A percentile compares a stretch with the other conserved stretches of the same genome.
These are phyloP conservation scores for Pseudopediastrum boryanum DNA, from an alignment of 139 green algal species.

Conservation along the genomic window DNA sequence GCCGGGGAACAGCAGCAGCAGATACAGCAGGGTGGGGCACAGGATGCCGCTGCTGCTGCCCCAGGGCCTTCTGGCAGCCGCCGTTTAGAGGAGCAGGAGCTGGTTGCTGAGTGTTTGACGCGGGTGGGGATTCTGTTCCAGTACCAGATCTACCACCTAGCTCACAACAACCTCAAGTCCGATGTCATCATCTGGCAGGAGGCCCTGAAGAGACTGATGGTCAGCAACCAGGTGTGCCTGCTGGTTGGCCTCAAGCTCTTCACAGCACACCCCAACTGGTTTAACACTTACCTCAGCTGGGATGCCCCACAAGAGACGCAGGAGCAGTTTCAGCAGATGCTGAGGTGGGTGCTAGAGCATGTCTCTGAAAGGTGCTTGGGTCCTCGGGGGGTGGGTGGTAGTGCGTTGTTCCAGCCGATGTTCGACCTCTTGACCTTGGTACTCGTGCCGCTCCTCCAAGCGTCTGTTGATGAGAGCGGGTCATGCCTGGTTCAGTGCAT, in stretches of 20 bases:
- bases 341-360: too few relatives aligned
- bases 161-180: conserved; percentile 18
- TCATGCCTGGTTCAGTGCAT: too few relatives aligned
- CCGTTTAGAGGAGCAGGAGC: conserved; percentile 45
- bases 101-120: conserved; percentile 30
- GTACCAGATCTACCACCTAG: conserved; percentile 45
- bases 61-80: conserved; percentile 32
- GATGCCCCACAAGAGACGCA: too few relatives aligned
- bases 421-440: too few relatives aligned
- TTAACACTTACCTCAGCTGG: too few relatives aligned
- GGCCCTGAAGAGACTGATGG: conserved; percentile 37
- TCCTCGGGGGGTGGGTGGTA: too few relatives aligned
- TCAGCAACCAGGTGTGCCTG: conserved; percentile 2
- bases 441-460: too few relatives aligned
- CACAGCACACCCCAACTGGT: too few relatives aligned
- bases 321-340: too few relatives aligned
- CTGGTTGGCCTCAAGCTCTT: not conserved
- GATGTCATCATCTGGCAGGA: conserved; percentile 33
- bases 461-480: too few relatives aligned
- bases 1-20: conserved; percentile 1
- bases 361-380: too few relatives aligned
- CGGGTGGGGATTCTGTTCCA: conserved; percentile 48
- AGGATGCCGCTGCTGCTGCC: conserved; percentile 2
- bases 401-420: too few relatives aligned
- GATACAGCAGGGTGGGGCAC: not conserved